Evolutionary conservation across 371 early-diverging fungal genomes (phyloP).

Genomic region (Mortierella sp.): DNA sequence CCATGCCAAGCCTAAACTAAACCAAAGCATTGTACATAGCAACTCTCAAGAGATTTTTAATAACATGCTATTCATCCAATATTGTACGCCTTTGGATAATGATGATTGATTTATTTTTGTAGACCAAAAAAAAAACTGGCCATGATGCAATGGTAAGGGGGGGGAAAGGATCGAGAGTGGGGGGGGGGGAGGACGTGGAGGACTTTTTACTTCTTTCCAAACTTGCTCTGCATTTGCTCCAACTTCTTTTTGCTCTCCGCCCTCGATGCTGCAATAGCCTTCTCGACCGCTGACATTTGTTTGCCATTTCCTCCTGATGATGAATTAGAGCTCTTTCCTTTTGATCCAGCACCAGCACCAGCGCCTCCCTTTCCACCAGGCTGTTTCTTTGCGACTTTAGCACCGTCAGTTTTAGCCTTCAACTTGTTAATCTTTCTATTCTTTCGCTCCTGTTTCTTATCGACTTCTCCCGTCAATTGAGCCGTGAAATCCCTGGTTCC

Average conservation of each 20-base stretch:
- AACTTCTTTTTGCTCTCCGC: constrained; percentile 32
- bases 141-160: no score
- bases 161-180: neutral
- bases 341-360: neutral
- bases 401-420: constrained; percentile 49
- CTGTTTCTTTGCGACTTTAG: constrained; percentile 36
- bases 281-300: constrained; percentile 36
- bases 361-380: neutral
- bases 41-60: neutral
- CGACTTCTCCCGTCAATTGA: constrained; percentile 52
- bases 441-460: constrained; percentile 54
- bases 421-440: constrained; percentile 46
- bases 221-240: constrained; percentile 35
- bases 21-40: constrained; percentile 8
- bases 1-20: neutral
- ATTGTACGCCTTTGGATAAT: no score
- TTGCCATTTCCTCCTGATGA: constrained; percentile 9
- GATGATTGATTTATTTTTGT: no score
- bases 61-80: neutral
- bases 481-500: constrained; percentile 42
- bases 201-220: constrained; percentile 34
- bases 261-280: constrained; percentile 38
- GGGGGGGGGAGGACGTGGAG: neutral
- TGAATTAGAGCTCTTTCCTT: constrained; percentile 4
- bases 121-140: no score